Evolutionary conservation across 2,329 filamentous ascomycete species (phyloP).

Genomic region (Coniochaeta pulveracea): DNA sequence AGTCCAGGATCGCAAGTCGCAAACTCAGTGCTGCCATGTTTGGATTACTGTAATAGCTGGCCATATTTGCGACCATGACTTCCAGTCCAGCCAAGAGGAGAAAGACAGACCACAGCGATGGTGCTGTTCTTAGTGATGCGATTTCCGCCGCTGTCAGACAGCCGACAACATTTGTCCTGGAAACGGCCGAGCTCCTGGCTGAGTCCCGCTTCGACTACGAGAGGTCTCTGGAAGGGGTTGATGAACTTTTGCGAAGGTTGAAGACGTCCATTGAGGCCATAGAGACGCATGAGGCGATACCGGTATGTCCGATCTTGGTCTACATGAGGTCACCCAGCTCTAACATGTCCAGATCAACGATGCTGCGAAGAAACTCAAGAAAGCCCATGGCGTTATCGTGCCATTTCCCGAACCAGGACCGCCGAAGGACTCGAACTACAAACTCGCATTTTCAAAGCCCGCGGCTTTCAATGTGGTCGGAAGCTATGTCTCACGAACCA

Average conservation of each 20-base stretch:
- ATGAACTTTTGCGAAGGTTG: slow-evolving; percentile 36
- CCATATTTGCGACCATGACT: slow-evolving; percentile 16
- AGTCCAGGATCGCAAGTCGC: not conserved
- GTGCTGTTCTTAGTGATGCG: slow-evolving; percentile 14
- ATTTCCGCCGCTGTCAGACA: slow-evolving; percentile 18
- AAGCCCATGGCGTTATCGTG: slow-evolving; percentile 55
- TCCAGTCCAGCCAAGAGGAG: slow-evolving; percentile 20
- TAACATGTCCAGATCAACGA: slow-evolving; percentile 48
- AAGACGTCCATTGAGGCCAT: slow-evolving; percentile 42
- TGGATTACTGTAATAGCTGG: slow-evolving; percentile 4
- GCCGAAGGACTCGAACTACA: slow-evolving; percentile 66
- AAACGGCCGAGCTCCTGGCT: slow-evolving; percentile 47
- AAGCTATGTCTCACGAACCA: slow-evolving; percentile 70
- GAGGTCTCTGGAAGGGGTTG: slow-evolving; percentile 33
- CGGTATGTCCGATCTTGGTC: slow-evolving; percentile 28
- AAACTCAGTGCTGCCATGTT: not conserved
- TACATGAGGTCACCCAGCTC: not conserved
- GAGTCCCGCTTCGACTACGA: slow-evolving; percentile 41
- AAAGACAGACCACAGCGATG: slow-evolving; percentile 18
- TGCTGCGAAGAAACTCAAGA: slow-evolving; percentile 56
- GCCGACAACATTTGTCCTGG: slow-evolving; percentile 43
- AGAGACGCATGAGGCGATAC: slow-evolving; percentile 33
- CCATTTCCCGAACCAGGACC: slow-evolving; percentile 81
- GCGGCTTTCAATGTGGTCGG: slow-evolving; percentile 76
- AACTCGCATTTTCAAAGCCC: slow-evolving; percentile 67